Evolutionary conservation across 2,329 filamentous ascomycete species (phyloP).

Genomic region (Orbilia blumenaviensis): DNA sequence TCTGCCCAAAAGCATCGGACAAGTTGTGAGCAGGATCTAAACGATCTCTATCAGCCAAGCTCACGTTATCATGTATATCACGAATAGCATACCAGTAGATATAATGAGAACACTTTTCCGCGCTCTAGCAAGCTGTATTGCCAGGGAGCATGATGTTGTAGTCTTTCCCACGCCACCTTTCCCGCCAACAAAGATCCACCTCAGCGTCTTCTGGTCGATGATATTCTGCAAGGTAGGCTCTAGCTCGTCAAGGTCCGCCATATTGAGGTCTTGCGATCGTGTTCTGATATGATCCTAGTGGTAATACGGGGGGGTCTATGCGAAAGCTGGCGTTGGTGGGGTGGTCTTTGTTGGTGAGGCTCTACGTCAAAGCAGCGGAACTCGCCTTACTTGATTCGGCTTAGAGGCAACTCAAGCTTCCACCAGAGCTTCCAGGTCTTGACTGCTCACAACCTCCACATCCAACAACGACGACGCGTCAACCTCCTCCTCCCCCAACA

Average conservation of each 20-base stretch:
- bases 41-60: constrained; percentile 2
- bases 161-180: constrained; percentile 99
- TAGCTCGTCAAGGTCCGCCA: constrained; percentile 76
- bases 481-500: constrained; percentile 39
- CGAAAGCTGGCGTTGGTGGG: constrained; percentile 9
- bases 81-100: constrained; percentile 71
- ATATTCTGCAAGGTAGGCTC: constrained; percentile 94
- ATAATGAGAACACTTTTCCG: constrained; percentile 97
- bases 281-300: not conserved
- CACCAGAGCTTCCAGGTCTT: constrained; percentile 40
- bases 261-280: constrained; percentile 27
- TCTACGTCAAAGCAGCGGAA: constrained; percentile 13
- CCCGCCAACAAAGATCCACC: constrained; percentile 99
- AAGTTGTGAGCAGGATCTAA: constrained; percentile 90
- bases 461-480: constrained; percentile 50
- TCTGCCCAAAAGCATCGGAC: constrained; percentile 96
- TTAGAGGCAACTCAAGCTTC: constrained; percentile 49
- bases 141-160: constrained; percentile 97
- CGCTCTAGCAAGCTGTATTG: constrained; percentile 94
- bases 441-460: constrained; percentile 35
- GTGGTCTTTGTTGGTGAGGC: constrained; percentile 36
- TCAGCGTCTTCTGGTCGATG: constrained; percentile 90
- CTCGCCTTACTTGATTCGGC: constrained; percentile 32
- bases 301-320: not conserved
- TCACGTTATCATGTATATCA: not conserved